phyloP scores from a whole-genome alignment of 768 basidiomycete species.

The Tulasnella sp. region DNA sequence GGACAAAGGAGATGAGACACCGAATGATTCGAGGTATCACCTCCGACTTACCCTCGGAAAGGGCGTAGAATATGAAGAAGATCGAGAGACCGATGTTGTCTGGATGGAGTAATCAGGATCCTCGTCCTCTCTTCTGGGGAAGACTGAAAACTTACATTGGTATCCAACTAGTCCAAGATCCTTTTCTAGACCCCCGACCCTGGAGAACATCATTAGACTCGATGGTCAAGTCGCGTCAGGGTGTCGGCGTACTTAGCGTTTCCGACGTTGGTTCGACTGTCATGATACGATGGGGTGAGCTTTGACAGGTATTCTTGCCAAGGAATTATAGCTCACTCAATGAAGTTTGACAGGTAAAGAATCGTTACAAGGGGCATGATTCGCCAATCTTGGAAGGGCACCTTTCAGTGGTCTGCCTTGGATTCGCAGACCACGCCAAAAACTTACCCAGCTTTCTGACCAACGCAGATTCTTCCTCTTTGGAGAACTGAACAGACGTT shows the following conservation, averaged over 20 bases:
- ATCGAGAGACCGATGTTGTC: slow-evolving; percentile 35
- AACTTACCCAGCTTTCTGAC: slow-evolving; percentile 36
- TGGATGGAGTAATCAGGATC: background rate
- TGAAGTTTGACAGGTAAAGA: slow-evolving; percentile 38
- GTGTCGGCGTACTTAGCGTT: slow-evolving; percentile 24
- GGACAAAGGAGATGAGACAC: background rate
- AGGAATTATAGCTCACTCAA: slow-evolving; percentile 30
- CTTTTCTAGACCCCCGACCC: slow-evolving; percentile 28
- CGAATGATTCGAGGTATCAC: background rate
- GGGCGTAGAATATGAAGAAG: slow-evolving; percentile 35
- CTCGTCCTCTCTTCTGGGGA: background rate
- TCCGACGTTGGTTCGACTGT: slow-evolving; percentile 31
- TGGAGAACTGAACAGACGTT: slow-evolving; percentile 28
- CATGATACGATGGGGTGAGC: background rate
- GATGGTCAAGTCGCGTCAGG: background rate
- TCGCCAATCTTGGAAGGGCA: slow-evolving; percentile 28
- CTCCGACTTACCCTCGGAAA: slow-evolving; percentile 27
- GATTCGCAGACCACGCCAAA: background rate
- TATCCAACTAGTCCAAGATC: slow-evolving; percentile 30
- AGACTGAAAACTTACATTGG: slow-evolving; percentile 22
- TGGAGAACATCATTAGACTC: background rate
- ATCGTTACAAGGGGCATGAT: slow-evolving; percentile 37
- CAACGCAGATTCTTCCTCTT: slow-evolving; percentile 34
- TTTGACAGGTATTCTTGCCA: background rate
- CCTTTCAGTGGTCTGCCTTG: slow-evolving; percentile 4